Evolutionary conservation across 2,329 filamentous ascomycete genomes (phyloP).

Genomic region (Arthroderma sp.): DNA sequence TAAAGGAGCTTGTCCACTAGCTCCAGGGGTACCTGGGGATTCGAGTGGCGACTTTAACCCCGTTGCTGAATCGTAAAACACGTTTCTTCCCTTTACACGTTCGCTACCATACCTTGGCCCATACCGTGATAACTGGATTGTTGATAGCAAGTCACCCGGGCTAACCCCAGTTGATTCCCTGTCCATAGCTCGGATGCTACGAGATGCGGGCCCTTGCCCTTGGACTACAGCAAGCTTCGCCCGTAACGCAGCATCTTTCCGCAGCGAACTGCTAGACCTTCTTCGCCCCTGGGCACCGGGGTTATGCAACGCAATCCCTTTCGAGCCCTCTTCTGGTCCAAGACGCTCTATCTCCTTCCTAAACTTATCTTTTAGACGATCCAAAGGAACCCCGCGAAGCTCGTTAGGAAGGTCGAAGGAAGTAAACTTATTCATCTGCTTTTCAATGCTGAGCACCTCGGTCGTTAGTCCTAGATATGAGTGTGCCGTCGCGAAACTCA

Average conservation of each 20-base stretch:
- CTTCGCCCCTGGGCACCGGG: slow-evolving; percentile 51
- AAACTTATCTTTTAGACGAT: slow-evolving; percentile 87
- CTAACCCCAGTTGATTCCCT: slow-evolving; percentile 39
- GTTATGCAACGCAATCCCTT: slow-evolving; percentile 93
- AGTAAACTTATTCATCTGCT: slow-evolving; percentile 85
- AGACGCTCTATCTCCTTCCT: slow-evolving; percentile 68
- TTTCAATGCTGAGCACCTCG: slow-evolving; percentile 85
- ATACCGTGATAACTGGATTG: slow-evolving; percentile 56
- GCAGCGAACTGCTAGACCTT: slow-evolving; percentile 58
- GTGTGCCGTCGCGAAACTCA: slow-evolving; percentile 88
- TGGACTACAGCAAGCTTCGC: slow-evolving; percentile 38
- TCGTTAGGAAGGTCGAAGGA: slow-evolving; percentile 84
- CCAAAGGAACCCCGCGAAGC: slow-evolving; percentile 67
- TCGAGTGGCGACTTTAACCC: slow-evolving; percentile 5
- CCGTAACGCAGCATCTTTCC: slow-evolving; percentile 67
- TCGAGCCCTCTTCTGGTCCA: slow-evolving; percentile 65
- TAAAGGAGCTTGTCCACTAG: not conserved
- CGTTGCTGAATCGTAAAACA: slow-evolving; percentile 6
- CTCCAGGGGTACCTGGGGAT: slow-evolving; percentile 1
- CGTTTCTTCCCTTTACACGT: slow-evolving; percentile 7
- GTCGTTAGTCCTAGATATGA: slow-evolving; percentile 84
- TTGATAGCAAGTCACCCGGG: slow-evolving; percentile 67
- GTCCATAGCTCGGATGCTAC: slow-evolving; percentile 15
- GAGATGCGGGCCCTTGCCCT: slow-evolving; percentile 23
- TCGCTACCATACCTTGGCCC: slow-evolving; percentile 35